Conservation (phyloP, 345 rosid genomes). For the Hibiscus syriacus region DNA sequence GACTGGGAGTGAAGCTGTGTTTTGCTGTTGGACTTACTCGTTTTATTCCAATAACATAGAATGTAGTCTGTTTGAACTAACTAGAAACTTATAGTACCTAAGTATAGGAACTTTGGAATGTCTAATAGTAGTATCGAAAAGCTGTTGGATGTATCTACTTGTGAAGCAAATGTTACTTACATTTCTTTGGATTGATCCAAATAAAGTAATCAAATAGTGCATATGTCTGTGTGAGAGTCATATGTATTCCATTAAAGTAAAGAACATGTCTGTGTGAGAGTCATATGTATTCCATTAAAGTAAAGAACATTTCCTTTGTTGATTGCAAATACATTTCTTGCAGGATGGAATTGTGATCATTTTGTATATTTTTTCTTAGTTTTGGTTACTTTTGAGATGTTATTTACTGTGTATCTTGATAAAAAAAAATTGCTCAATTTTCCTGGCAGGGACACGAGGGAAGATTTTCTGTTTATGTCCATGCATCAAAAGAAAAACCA, state of each 20-base stretch:
- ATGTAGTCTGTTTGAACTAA: background rate
- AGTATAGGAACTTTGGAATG: background rate
- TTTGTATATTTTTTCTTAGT: background rate
- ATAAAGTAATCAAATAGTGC: background rate
- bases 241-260: background rate
- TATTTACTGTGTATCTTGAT: background rate
- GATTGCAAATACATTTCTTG: background rate
- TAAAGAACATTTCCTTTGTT: background rate
- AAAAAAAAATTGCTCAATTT: background rate
- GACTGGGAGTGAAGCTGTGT: background rate
- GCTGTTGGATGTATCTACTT: background rate
- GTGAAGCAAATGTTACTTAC: background rate
- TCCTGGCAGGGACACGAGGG: conserved; percentile 55
- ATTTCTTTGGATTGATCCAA: background rate
- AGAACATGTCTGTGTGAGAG: background rate
- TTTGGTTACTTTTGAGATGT: background rate
- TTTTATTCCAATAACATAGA: background rate
- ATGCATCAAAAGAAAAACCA: conserved; percentile 54
- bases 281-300: background rate
- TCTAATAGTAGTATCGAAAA: background rate
- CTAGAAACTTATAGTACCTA: background rate
- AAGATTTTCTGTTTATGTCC: conserved; percentile 57
- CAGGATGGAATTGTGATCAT: background rate
- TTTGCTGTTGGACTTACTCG: background rate
- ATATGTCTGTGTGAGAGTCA: background rate